phyloP scores from a whole-genome alignment of 2,329 filamentous ascomycete species.

The Parastagonospora avenae region DNA sequence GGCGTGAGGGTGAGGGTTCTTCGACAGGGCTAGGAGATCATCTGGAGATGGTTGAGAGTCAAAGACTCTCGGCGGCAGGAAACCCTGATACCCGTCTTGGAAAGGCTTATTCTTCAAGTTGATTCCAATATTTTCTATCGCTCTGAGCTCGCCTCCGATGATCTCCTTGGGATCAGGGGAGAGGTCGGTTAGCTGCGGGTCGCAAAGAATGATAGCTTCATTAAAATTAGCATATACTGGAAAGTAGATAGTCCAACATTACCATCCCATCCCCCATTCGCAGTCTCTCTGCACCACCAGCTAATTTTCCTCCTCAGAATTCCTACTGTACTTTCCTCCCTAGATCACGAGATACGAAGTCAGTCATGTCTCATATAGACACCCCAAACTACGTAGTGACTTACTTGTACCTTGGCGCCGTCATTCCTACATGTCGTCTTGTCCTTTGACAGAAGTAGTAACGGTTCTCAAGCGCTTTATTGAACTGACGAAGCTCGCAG shows the following conservation, averaged over 20 bases:
- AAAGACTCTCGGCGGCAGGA: slow-evolving; percentile 21
- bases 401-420: slow-evolving; percentile 12
- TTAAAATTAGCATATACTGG: slow-evolving; percentile 2
- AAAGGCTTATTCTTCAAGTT: slow-evolving; percentile 27
- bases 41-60: background rate
- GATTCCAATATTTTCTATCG: slow-evolving; percentile 3
- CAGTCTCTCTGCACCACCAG: slow-evolving; percentile 35
- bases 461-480: slow-evolving; percentile 25
- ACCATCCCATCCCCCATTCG: slow-evolving; percentile 40
- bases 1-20: slow-evolving; percentile 24
- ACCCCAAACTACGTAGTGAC: too few relatives aligned
- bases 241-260: slow-evolving; percentile 1
- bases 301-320: slow-evolving; percentile 38
- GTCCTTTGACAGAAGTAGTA: slow-evolving; percentile 38
- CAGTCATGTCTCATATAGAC: too few relatives aligned
- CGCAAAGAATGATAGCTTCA: slow-evolving; percentile 39
- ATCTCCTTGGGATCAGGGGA: slow-evolving; percentile 16
- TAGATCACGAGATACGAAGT: background rate
- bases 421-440: slow-evolving; percentile 41
- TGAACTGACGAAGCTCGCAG: slow-evolving; percentile 41
- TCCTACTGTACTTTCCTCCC: slow-evolving; percentile 31
- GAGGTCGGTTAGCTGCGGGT: slow-evolving; percentile 32
- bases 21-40: background rate
- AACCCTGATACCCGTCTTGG: slow-evolving; percentile 35
- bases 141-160: slow-evolving; percentile 3